Evolutionary conservation across 805 yeast species (phyloP).

Genomic region (Cyberlindnera samutprakarnensis): DNA sequence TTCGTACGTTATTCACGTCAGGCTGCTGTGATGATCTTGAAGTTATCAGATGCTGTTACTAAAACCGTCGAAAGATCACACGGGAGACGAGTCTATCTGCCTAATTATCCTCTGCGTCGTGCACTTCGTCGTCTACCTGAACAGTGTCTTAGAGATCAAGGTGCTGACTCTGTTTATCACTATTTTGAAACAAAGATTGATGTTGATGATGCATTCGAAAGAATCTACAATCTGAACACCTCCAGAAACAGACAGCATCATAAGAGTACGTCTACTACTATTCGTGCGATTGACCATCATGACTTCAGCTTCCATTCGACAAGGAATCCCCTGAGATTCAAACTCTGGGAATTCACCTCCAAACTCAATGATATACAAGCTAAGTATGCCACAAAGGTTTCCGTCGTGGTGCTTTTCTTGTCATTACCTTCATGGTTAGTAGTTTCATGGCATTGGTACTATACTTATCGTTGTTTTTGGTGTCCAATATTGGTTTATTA

Average conservation of each 20-base stretch:
- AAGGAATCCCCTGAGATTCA: slow-evolving; percentile 26
- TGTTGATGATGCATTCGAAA: slow-evolving; percentile 38
- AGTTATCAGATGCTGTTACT: slow-evolving; percentile 14
- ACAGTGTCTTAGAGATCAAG: slow-evolving; percentile 39
- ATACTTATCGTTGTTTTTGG: slow-evolving; percentile 36
- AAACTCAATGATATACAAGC: slow-evolving; percentile 30
- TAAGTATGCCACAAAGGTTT: slow-evolving; percentile 36
- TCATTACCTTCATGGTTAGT: slow-evolving; percentile 38
- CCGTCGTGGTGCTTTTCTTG: slow-evolving; percentile 29
- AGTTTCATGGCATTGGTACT: slow-evolving; percentile 34
- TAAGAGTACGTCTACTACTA: slow-evolving; percentile 6
- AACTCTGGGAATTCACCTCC: slow-evolving; percentile 30
- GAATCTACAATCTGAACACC: slow-evolving; percentile 36
- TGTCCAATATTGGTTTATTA: slow-evolving; percentile 29
- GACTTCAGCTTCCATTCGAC: slow-evolving; percentile 36
- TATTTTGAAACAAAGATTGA: slow-evolving; percentile 36
- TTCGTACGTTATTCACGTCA: slow-evolving; percentile 34
- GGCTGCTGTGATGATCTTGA: slow-evolving; percentile 29
- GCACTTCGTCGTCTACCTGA: slow-evolving; percentile 34
- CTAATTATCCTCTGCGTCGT: slow-evolving; percentile 32
- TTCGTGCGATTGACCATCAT: slow-evolving; percentile 33
- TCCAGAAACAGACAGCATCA: slow-evolving; percentile 25
- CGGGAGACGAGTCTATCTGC: slow-evolving; percentile 29
- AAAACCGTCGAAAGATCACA: slow-evolving; percentile 3
- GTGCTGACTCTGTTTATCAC: slow-evolving; percentile 35